These are phyloP conservation scores for Viola odorata DNA, from an alignment of 345 rosid species.

Conservation along the genomic window DNA sequence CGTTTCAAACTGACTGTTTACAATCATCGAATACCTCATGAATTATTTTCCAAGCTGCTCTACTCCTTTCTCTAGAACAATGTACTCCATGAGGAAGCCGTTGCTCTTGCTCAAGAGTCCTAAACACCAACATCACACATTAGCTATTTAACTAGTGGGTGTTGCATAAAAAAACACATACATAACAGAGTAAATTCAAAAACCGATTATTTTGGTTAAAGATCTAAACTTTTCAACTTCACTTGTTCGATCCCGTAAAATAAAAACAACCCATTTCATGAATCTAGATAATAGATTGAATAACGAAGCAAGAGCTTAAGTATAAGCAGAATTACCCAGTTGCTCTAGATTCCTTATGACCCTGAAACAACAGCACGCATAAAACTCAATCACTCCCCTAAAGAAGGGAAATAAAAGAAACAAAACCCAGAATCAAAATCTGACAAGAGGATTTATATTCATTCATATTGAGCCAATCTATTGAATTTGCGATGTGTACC, in stretches of 20 bases:
- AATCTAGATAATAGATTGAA: constrained; percentile 2
- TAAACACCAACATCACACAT: constrained; percentile 7
- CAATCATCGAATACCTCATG: constrained; percentile 8
- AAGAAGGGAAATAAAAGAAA: not conserved
- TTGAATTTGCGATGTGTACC: constrained; percentile 45
- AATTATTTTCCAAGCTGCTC: constrained; percentile 27
- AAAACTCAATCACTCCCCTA: not conserved
- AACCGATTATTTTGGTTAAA: not conserved
- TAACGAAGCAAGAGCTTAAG: not conserved
- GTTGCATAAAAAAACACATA: not conserved
- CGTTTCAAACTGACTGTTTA: not conserved
- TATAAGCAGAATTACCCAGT: constrained; percentile 28
- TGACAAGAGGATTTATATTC: not conserved
- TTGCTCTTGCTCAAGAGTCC: constrained; percentile 24
- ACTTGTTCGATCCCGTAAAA: not conserved
- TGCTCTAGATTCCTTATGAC: constrained; percentile 27
- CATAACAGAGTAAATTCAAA: not conserved
- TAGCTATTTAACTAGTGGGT: not conserved
- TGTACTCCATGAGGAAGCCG: constrained; percentile 26
- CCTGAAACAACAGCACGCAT: constrained; percentile 30
- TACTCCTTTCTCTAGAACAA: constrained; percentile 26
- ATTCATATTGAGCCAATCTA: not conserved
- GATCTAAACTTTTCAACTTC: not conserved
- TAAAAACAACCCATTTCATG: constrained; percentile 5
- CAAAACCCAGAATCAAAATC: not conserved